phyloP scores from a whole-genome alignment of 2,329 filamentous ascomycete genomes.

The Pestalotiopsis sp. region DNA sequence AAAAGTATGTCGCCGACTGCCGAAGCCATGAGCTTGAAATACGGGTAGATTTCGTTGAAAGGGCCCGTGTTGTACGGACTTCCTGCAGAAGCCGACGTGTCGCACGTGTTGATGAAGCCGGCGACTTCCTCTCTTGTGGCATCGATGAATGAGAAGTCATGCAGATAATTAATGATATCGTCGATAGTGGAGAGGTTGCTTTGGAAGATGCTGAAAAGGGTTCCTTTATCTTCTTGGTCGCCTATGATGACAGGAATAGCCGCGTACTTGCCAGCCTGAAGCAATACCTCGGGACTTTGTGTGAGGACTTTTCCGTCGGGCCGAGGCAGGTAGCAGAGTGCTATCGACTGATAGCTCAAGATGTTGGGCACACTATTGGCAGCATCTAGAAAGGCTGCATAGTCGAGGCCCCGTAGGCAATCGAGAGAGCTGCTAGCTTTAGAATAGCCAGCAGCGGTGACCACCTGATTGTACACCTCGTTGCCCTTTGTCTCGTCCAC shows the following conservation, averaged over 20 bases:
- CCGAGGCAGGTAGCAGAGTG: constrained; percentile 73
- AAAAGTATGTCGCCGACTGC: constrained; percentile 76
- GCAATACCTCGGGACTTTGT: constrained; percentile 62
- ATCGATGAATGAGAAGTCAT: constrained; percentile 58
- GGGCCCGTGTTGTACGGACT: constrained; percentile 71
- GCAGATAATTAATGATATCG: constrained; percentile 65
- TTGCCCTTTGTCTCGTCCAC: not conserved
- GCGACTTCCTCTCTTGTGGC: constrained; percentile 55
- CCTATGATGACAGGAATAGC: constrained; percentile 68
- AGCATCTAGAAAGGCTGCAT: constrained; percentile 61
- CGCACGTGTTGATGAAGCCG: constrained; percentile 64
- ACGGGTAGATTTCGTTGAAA: constrained; percentile 73
- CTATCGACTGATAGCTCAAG: constrained; percentile 67
- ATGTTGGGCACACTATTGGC: constrained; percentile 71
- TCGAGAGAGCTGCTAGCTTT: constrained; percentile 57
- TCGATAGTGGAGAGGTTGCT: constrained; percentile 65
- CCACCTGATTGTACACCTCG: constrained; percentile 59
- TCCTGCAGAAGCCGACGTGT: constrained; percentile 56
- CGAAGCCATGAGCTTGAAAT: constrained; percentile 76
- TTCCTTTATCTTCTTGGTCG: constrained; percentile 80
- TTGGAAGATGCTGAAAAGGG: constrained; percentile 72
- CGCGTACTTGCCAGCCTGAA: constrained; percentile 54
- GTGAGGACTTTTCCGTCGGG: constrained; percentile 68
- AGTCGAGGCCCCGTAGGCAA: constrained; percentile 66
- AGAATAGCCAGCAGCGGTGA: constrained; percentile 63